A percentile compares a stretch with the other conserved stretches of the same genome.
phyloP scores from a whole-genome alignment of 306 rosid genomes.

The Cicer judaicum region DNA sequence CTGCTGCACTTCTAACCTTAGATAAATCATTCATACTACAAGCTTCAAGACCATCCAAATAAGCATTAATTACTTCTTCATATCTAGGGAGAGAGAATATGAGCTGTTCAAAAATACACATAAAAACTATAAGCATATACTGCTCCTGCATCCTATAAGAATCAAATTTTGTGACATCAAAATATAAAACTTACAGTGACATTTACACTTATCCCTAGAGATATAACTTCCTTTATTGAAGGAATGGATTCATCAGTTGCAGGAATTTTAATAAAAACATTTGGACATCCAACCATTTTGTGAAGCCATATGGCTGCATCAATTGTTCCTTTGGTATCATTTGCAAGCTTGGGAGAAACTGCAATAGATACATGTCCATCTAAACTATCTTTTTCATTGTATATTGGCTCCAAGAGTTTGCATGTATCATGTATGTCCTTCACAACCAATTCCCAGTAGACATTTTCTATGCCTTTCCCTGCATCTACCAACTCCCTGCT shows the following conservation, averaged over 20 bases:
- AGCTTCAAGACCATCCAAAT: slow-evolving; percentile 93
- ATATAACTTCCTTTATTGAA: slow-evolving; percentile 80
- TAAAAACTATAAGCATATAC: slow-evolving; percentile 32
- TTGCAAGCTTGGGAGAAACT: slow-evolving; percentile 83
- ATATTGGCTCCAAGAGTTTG: slow-evolving; percentile 80
- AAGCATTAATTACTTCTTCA: slow-evolving; percentile 87
- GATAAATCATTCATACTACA: slow-evolving; percentile 73
- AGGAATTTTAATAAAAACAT: slow-evolving; percentile 86
- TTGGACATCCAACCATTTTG: slow-evolving; percentile 70
- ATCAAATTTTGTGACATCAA: slow-evolving; percentile 13
- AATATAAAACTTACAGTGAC: slow-evolving; percentile 72
- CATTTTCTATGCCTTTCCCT: slow-evolving; percentile 81
- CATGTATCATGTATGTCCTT: slow-evolving; percentile 91
- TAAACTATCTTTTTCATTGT: slow-evolving; percentile 65
- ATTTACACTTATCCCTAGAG: slow-evolving; percentile 87
- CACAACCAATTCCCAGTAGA: slow-evolving; percentile 90
- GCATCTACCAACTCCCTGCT: slow-evolving; percentile 67
- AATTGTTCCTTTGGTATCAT: slow-evolving; percentile 75
- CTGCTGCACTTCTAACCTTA: slow-evolving; percentile 83
- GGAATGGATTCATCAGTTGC: slow-evolving; percentile 82
- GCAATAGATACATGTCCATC: slow-evolving; percentile 89
- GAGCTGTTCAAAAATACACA: slow-evolving; percentile 61
- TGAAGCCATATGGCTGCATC: slow-evolving; percentile 90
- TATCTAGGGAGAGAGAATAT: slow-evolving; percentile 80
- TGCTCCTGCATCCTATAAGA: not conserved